A percentile compares a stretch with the other conserved stretches of the same genome.
phyloP scores from a whole-genome alignment of 225 moss, liverwort and hornwort genomes.

The Pseudoscleropodium purum region DNA sequence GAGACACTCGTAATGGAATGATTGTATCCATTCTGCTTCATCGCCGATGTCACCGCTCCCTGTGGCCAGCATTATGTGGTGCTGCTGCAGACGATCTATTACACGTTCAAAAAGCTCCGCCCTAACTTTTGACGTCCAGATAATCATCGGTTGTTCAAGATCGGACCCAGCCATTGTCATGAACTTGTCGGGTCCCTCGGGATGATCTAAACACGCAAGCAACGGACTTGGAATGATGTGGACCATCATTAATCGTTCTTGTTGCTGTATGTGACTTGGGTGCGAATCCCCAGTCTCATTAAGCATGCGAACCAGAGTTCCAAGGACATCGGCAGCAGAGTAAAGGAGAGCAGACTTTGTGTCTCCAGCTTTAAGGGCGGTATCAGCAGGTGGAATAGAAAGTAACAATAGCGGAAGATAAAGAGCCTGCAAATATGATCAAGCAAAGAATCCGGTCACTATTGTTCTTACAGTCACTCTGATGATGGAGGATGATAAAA shows the following conservation, averaged over 20 bases:
- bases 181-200: conserved; percentile 91
- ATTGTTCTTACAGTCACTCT: background rate
- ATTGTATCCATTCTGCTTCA: conserved; percentile 86
- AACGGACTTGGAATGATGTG: conserved; percentile 73
- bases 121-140: conserved; percentile 81
- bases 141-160: conserved; percentile 76
- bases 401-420: conserved; percentile 85
- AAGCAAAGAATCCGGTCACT: background rate
- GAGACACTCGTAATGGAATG: conserved; percentile 66
- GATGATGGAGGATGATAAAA: background rate
- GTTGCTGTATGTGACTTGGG: conserved; percentile 47
- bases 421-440: conserved; percentile 48
- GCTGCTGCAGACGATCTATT: conserved; percentile 65
- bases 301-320: conserved; percentile 75
- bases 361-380: conserved; percentile 58
- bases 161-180: conserved; percentile 80
- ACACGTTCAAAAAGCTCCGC: conserved; percentile 70
- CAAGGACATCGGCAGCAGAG: conserved; percentile 86
- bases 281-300: conserved; percentile 41
- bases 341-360: conserved; percentile 92
- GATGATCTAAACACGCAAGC: conserved; percentile 65
- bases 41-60: conserved; percentile 55
- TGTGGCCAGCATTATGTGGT: conserved; percentile 60
- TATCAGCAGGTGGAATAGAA: conserved; percentile 79
- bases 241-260: conserved; percentile 51